Percentiles rank a stretch among this genome's conserved stretches.
phyloP scores from a whole-genome alignment of 2,329 filamentous ascomycete species.

The Neopestalotiopsis rosae region DNA sequence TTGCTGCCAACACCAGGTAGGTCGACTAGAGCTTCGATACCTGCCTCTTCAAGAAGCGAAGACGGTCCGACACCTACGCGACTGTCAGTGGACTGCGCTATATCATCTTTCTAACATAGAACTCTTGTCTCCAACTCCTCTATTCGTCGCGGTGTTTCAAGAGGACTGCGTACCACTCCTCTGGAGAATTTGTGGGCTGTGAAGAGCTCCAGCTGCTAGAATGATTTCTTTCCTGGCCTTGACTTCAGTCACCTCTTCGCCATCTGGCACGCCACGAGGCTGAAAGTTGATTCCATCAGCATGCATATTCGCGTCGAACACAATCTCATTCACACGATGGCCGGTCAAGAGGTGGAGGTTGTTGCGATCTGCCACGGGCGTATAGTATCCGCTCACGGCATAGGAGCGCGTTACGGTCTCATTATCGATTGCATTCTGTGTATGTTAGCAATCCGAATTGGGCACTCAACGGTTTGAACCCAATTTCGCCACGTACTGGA shows the following conservation, averaged over 20 bases:
- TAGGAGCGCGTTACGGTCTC: constrained; percentile 4
- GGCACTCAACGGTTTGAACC: neutral
- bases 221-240: neutral
- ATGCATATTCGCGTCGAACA: neutral
- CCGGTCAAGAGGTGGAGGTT: constrained; percentile 7
- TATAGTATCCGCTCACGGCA: constrained; percentile 7
- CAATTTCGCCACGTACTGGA: neutral
- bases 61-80: neutral
- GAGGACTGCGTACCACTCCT: neutral
- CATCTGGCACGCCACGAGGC: neutral
- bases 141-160: neutral
- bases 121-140: neutral
- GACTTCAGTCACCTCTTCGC: neutral
- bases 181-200: constrained; percentile 1
- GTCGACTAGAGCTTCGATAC: constrained; percentile 28
- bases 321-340: neutral
- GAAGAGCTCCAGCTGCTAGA: neutral
- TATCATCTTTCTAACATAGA: neutral
- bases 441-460: neutral
- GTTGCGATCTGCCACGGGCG: neutral
- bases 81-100: neutral
- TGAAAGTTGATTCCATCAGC: neutral
- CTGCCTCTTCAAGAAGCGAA: neutral
- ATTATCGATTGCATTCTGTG: constrained; percentile 3
- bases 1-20: constrained; percentile 39